A percentile compares a stretch with the other conserved stretches of the same genome.
Conservation (phyloP, 805 yeast species). For the Torulaspora maleeae region DNA sequence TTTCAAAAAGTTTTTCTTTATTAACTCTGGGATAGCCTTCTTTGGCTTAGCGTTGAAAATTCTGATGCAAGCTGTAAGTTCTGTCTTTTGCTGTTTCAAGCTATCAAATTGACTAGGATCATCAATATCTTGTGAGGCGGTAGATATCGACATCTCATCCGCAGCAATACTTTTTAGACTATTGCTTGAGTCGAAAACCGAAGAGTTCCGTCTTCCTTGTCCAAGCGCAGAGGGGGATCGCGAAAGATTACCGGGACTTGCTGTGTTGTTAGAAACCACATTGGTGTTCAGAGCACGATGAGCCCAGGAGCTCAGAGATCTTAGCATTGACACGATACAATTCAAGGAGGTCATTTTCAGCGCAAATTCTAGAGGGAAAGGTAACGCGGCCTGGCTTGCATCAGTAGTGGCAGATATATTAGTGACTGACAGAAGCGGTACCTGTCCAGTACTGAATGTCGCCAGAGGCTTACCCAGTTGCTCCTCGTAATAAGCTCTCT, state of each 20-base stretch:
- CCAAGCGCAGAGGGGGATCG: conserved; percentile 16
- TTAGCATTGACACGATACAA: conserved; percentile 73
- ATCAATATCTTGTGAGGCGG: conserved; percentile 43
- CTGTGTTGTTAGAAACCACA: conserved; percentile 6
- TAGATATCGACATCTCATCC: conserved; percentile 18
- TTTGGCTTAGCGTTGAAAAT: conserved; percentile 83
- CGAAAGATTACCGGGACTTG: conserved; percentile 12
- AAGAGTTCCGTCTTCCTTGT: conserved; percentile 12
- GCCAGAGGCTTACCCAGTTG: conserved; percentile 53
- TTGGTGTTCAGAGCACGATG: conserved; percentile 48
- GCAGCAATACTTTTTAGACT: conserved; percentile 12
- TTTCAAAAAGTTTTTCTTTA: conserved; percentile 58
- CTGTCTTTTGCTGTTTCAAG: conserved; percentile 76
- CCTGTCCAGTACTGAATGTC: conserved; percentile 65
- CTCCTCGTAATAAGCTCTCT: conserved; percentile 54
- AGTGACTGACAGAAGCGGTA: conserved; percentile 72
- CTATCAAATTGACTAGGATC: conserved; percentile 83
- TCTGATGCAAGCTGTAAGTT: conserved; percentile 68
- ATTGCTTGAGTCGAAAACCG: conserved; percentile 9
- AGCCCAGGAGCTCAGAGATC: conserved; percentile 83
- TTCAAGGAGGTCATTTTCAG: conserved; percentile 76
- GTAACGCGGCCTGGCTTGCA: conserved; percentile 18
- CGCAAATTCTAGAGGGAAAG: conserved; percentile 75
- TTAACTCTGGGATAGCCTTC: conserved; percentile 62
- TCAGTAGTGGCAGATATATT: conserved; percentile 43